These are phyloP conservation scores for Teratosphaeria nubilosa DNA, from an alignment of 2,329 filamentous ascomycete genomes.

Conservation along the genomic window DNA sequence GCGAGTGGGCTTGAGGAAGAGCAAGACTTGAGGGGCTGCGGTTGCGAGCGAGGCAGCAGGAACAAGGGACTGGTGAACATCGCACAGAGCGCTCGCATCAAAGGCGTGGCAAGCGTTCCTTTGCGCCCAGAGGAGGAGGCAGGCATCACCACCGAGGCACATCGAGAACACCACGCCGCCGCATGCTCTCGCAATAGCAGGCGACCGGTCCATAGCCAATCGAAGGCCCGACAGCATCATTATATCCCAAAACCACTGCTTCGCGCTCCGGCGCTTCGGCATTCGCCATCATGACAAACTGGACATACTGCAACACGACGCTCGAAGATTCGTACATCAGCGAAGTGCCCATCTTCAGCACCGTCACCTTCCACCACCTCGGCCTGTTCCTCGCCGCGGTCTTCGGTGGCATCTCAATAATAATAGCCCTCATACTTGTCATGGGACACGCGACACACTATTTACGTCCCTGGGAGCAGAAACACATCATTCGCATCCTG, in stretches of 20 bases:
- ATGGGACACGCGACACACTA: conserved; percentile 36
- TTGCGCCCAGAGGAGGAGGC: background rate
- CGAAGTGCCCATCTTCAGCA: conserved; percentile 43
- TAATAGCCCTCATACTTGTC: conserved; percentile 45
- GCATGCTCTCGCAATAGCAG: background rate
- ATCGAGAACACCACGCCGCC: background rate
- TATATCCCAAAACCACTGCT: background rate
- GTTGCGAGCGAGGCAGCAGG: background rate
- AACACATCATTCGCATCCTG: conserved; percentile 26
- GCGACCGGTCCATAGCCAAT: background rate
- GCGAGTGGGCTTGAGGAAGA: background rate
- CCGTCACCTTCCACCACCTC: conserved; percentile 47
- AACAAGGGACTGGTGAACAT: background rate
- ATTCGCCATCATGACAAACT: conserved; percentile 3
- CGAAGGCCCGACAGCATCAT: background rate
- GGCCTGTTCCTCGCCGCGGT: conserved; percentile 44
- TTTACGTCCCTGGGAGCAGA: conserved; percentile 24
- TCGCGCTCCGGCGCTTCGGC: background rate
- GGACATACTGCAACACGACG: conserved; percentile 39
- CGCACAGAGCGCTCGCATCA: background rate
- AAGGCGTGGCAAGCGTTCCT: background rate
- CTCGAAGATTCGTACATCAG: conserved; percentile 36
- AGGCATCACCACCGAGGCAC: background rate
- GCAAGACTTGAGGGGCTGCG: background rate
- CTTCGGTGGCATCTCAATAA: conserved; percentile 43